Base-by-base conservation (phyloP, 805 yeast species). In the Cyberlindnera maclurae region DNA sequence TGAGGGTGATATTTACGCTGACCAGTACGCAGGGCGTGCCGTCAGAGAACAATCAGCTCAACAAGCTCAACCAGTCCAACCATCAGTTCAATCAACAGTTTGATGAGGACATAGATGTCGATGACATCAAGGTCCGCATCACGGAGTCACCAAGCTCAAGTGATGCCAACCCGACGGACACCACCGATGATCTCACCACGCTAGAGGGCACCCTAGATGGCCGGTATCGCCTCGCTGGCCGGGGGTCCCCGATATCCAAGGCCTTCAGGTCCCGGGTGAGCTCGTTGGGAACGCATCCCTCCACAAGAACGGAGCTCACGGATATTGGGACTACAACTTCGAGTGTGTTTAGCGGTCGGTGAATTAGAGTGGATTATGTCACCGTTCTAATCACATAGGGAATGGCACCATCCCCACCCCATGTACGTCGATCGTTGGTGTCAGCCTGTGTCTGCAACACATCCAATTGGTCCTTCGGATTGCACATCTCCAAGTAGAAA, bases 401-500 rank as follows among this genome's bases (percentile, higher is more conserved):
- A n/a, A n/a, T n/a, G n/a, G n/a, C n/a, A n/a, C n/a, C n/a, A n/a
- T n/a, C n/a, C n/a, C n/a, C n/a, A n/a, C n/a, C n/a, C n/a, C n/a
- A n/a, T n/a, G n/a, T n/a, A n/a, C n/a, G n/a, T n/a, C n/a, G n/a
- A n/a, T n/a, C n/a, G n/a, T n/a, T n/a, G n/a, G n/a, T n/a, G 12
- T 40, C 31, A 6, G 43, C 10, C 16, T 13, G 18, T 4, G 20
- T 30, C 13, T 36, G 36, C 4, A 29, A n/a, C 13, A 38, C 38
- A 4, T 27, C 13, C 5, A 24, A 15, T 22, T 43, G 46, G 6
- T 35, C 31, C 6, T 39, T 10, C 15, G 62, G 57, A 15, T 57
- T 49, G 3, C 65, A 70, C 62, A 77, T 78, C 39, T 65, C 59
- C 26, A 76, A 57, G 20, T 67, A 57, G 15, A 75, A 50, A 18